Evolutionary conservation across 306 rosid genomes (phyloP).

Genomic region (Inga oerstediana): DNA sequence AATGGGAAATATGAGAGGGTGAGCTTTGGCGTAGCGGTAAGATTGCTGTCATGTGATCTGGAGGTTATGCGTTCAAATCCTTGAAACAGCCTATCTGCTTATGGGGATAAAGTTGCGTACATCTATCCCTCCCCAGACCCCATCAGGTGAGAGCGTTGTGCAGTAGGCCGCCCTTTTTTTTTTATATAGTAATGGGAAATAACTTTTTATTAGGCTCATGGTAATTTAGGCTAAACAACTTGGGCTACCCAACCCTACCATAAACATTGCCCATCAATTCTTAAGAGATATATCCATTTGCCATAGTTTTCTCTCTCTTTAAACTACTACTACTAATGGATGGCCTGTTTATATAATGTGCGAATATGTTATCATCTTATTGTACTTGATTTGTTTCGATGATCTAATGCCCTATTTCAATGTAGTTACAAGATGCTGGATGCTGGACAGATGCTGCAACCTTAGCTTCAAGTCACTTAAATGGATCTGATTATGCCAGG

Average conservation of each 20-base stretch:
- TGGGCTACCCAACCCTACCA: neutral
- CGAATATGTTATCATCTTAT: conserved; percentile 21
- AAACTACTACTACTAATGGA: neutral
- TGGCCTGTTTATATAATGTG: neutral
- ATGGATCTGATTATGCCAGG: conserved; percentile 98
- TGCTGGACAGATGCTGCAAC: conserved; percentile 99
- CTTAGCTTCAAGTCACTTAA: conserved; percentile 88
- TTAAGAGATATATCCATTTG: neutral
- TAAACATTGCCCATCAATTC: conserved; percentile 11
- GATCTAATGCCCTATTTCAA: conserved; percentile 32
- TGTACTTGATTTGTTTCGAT: conserved; percentile 33
- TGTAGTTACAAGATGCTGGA: conserved; percentile 99
- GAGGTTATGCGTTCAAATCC: too few species aligned
- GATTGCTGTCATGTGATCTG: too few species aligned
- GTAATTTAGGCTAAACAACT: neutral
- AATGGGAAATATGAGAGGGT: too few species aligned
- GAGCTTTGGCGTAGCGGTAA: too few species aligned
- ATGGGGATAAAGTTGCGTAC: too few species aligned
- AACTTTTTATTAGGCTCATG: neutral
- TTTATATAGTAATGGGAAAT: neutral
- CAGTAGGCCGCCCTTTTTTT: too few species aligned
- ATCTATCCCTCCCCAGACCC: too few species aligned
- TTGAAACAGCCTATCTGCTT: too few species aligned
- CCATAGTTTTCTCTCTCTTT: neutral
- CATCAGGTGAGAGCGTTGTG: rapidly evolving